Base-by-base conservation (phyloP, 2,329 filamentous ascomycete genomes). In the Beauveria asiatica region DNA sequence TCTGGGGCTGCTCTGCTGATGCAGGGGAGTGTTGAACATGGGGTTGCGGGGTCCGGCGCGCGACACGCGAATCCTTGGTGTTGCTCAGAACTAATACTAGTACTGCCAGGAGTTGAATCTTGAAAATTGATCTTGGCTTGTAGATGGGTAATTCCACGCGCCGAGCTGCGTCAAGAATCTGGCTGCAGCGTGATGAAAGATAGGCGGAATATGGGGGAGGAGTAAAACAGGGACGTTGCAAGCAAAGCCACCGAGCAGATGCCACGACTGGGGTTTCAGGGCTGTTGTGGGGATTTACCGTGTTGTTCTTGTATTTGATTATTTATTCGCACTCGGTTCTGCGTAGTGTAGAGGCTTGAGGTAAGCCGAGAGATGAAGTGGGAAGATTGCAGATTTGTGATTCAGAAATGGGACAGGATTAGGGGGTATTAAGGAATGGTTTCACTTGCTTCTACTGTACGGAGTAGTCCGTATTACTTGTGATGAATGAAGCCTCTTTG, bases 401-500 rank as follows among this genome's bases (percentile, higher is more conserved):
- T n/a, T 23, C 5, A 21, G 19, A 11, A 37, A 37, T 37, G 33
- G 11, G 33, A 37, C 33, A 37, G 11, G 13, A 16, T 16, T 37
- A 37, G 1, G 13, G 33, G 13, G 33, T 37, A 1, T 2, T 6
- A 37, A 42, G n/a, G n/a, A 42, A 5, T n/a, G 17, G 8, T 42
- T 19, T 19, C 17, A 42, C 17, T 50, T 10, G 30, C 30, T 13
- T 25, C 4, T 39, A 27, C 19, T 39, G 5, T 16, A 9, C 27
- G 8, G 27, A 30, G 27, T 10, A 11, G 9, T 33, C 9, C 10
- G 10, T 33, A n/a, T 19, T 5, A 4, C n/a, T 33, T 16, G 7
- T n/a, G 56, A 59, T 52, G 33, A 41, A 59, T 52, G 48, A 51
- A 45, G 56, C 56, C 56, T 37, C 23, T 59, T 37, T 23, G 39